Evolutionary conservation across 1,284 basidiomycete genomes (phyloP).

Genomic region (Sporisorium scitamineum): DNA sequence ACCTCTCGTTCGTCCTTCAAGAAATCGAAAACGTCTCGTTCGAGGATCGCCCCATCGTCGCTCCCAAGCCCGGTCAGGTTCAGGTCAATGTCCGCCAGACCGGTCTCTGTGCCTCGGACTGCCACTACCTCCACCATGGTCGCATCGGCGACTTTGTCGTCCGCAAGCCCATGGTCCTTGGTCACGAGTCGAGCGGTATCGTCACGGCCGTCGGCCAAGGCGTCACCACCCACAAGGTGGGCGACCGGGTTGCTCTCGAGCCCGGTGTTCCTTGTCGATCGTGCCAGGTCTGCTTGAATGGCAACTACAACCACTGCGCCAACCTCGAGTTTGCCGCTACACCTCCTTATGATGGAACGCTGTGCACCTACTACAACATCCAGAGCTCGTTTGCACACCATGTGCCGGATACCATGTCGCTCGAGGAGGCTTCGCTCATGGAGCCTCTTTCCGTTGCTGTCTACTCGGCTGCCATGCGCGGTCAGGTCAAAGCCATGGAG

Average conservation of each 20-base stretch:
- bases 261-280: constrained; percentile 80
- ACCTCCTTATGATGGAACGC: constrained; percentile 88
- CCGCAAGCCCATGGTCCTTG: constrained; percentile 81
- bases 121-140: constrained; percentile 65
- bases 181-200: constrained; percentile 76
- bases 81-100: constrained; percentile 90
- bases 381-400: constrained; percentile 66
- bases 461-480: constrained; percentile 85
- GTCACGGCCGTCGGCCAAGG: constrained; percentile 76
- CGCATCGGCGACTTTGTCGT: constrained; percentile 78
- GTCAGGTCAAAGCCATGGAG: constrained; percentile 74
- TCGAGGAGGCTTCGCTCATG: constrained; percentile 76
- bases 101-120: constrained; percentile 82
- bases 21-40: constrained; percentile 79
- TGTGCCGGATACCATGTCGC: constrained; percentile 70
- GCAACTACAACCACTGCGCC: constrained; percentile 71
- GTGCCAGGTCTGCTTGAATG: constrained; percentile 73
- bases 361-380: constrained; percentile 75
- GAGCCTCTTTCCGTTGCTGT: constrained; percentile 93
- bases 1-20: constrained; percentile 83
- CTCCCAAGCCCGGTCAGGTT: constrained; percentile 78
- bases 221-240: constrained; percentile 80
- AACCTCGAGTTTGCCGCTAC: constrained; percentile 87
- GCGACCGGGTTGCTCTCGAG: constrained; percentile 87
- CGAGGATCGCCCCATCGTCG: constrained; percentile 80